Conservation (phyloP, 2,329 filamentous ascomycete species). For the Fusarium goolgardi region DNA sequence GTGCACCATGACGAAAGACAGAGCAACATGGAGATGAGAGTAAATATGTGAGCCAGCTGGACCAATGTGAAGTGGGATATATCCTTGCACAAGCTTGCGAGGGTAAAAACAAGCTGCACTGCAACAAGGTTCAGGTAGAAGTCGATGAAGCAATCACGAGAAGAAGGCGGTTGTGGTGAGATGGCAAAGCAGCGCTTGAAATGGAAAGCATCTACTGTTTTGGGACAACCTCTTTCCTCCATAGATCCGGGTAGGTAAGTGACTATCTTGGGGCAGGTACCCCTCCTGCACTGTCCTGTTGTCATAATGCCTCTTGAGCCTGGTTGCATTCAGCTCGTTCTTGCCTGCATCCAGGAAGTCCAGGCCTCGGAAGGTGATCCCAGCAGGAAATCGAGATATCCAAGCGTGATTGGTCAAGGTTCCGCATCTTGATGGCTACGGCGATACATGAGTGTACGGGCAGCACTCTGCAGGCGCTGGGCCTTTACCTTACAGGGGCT, state of each 20-base stretch:
- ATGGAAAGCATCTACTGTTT: slow-evolving; percentile 40
- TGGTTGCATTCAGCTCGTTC: slow-evolving; percentile 25
- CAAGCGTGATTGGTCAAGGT: slow-evolving; percentile 10
- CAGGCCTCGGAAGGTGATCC: slow-evolving; percentile 4
- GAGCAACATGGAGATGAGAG: background rate
- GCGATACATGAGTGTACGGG: background rate
- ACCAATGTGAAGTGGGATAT: slow-evolving; percentile 7
- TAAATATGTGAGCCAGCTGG: slow-evolving; percentile 11
- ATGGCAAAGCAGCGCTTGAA: slow-evolving; percentile 41
- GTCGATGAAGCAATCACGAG: slow-evolving; percentile 26
- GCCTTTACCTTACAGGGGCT: slow-evolving; percentile 12
- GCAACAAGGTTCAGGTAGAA: slow-evolving; percentile 5
- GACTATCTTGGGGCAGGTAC: slow-evolving; percentile 12
- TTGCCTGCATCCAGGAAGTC: slow-evolving; percentile 16
- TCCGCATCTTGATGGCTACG: slow-evolving; percentile 38
- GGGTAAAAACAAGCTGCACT: slow-evolving; percentile 10
- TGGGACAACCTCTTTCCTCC: slow-evolving; percentile 28
- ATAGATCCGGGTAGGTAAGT: slow-evolving; percentile 19
- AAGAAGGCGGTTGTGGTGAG: slow-evolving; percentile 33
- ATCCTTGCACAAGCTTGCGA: slow-evolving; percentile 10
- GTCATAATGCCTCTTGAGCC: background rate
- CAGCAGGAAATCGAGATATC: slow-evolving; percentile 11
- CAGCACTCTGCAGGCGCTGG: slow-evolving; percentile 41
- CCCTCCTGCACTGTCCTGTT: slow-evolving; percentile 13
- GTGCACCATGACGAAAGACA: slow-evolving; percentile 27